Evolutionary conservation across 2,329 filamentous ascomycete genomes (phyloP), one percentile per base, ranked within the genome.

Genomic region (Aspergillus glaucus): DNA sequence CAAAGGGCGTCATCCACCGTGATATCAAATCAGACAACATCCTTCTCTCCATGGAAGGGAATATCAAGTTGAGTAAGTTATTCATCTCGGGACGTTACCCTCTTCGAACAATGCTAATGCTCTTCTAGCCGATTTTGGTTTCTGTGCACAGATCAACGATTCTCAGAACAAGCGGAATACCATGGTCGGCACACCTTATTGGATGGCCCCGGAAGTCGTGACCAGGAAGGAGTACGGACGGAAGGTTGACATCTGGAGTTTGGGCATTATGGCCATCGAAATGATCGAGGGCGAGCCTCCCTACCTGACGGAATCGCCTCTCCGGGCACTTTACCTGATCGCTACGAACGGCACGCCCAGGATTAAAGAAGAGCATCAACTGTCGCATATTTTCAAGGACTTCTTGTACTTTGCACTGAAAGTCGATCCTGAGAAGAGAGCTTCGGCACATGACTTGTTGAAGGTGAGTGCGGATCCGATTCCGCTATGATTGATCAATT

Each of bases 11-110:
- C 37, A 98, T 98, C 55, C 93, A 98, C 70, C 86, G 93, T 62
- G 93, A 98, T 65, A 98, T 98, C 75, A 98, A 98, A 73, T 97
- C 92, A 0, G 93, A 98, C 72, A 98, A 98, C 68, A 95, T 98
- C 55, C 77, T 98, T 36, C 77, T 98, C 30, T 95, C 92, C 10
- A 78, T 94, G 68, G 89, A 96, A 62, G 93, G 93, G 52, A 92
- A 91, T 67, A 97, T 98, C 71, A 98, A 98, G 73, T 82, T 98
- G 48, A 98, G 89, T 95, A 78, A 69, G 88, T 69, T 7, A 39
- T 24, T 76, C 26, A 43, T 24, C 43, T 28, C 22, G 6, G 22
- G 22, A 21, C 21, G 50, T 45, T 19, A 9, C 10, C n/a, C 26
- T 22, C 44, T 3, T 14, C 8, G 6, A 37, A 30, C 8, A 6